Percentiles rank a stretch among this genome's conserved stretches.
phyloP scores from a whole-genome alignment of 306 rosid genomes.

The Quercus alba region DNA sequence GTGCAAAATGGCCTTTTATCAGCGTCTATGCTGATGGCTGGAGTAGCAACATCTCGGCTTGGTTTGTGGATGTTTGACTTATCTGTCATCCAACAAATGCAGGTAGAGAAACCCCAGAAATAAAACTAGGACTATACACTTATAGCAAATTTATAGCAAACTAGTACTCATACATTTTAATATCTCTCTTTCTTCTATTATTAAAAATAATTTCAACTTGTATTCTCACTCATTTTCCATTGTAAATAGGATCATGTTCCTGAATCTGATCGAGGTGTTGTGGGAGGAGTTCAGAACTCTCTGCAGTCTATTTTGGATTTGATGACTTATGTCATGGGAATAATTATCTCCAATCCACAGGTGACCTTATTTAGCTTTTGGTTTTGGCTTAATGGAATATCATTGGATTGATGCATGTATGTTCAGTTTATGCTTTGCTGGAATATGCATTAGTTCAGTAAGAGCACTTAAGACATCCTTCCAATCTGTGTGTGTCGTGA shows the following conservation, averaged over 20 bases:
- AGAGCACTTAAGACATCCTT: too few species aligned
- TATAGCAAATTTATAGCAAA: neutral
- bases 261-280: conserved; percentile 70
- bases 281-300: conserved; percentile 88
- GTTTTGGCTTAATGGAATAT: neutral
- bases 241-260: conserved; percentile 58
- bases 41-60: conserved; percentile 82
- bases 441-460: too few species aligned
- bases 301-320: conserved; percentile 79
- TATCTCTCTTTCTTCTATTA: conserved; percentile 1
- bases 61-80: conserved; percentile 94
- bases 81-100: conserved; percentile 89
- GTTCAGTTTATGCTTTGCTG: neutral
- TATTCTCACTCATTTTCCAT: neutral
- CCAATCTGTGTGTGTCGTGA: neutral
- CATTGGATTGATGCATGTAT: neutral
- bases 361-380: conserved; percentile 27
- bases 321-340: conserved; percentile 82
- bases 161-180: neutral
- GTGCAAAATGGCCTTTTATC: conserved; percentile 37
- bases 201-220: neutral
- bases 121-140: neutral
- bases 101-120: conserved; percentile 35
- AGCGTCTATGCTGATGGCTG: conserved; percentile 68
- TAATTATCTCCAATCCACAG: conserved; percentile 70